phyloP scores from a whole-genome alignment of 192 early-diverging fungal genomes.

The Blastocladiella britannica region DNA sequence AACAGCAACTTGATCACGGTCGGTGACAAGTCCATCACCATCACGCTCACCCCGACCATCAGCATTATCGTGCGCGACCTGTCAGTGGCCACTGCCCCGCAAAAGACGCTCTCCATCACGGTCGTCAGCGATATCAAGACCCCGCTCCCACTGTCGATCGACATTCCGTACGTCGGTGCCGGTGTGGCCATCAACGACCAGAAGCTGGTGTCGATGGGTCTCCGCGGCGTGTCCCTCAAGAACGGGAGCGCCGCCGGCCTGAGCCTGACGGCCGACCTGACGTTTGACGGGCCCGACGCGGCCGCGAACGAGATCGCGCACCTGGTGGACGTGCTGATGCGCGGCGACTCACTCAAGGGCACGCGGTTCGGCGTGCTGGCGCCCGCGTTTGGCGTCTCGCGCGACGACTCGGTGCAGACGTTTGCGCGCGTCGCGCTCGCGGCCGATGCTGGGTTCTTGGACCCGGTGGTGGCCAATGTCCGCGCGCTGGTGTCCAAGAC shows the following conservation, averaged over 20 bases:
- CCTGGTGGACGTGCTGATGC: neutral
- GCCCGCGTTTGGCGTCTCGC: neutral
- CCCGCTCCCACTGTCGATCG: neutral
- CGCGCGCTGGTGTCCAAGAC: neutral
- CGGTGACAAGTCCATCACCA: neutral
- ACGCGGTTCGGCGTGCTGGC: neutral
- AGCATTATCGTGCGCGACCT: neutral
- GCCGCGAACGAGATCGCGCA: neutral
- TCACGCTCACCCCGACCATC: neutral
- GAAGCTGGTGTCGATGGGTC: neutral
- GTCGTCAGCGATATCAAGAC: neutral
- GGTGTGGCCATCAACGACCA: neutral
- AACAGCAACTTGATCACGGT: neutral
- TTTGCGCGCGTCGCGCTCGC: neutral
- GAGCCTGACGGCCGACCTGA: neutral
- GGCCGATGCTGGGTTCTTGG: neutral
- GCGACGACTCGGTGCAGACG: neutral
- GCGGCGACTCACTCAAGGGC: neutral
- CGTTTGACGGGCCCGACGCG: neutral
- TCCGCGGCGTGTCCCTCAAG: neutral
- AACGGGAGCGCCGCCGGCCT: neutral
- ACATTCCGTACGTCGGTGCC: neutral
- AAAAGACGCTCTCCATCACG: neutral
- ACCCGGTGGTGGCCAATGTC: neutral
- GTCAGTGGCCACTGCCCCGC: neutral